phyloP scores from a whole-genome alignment of 345 rosid species.

The Boechera retrofracta region DNA sequence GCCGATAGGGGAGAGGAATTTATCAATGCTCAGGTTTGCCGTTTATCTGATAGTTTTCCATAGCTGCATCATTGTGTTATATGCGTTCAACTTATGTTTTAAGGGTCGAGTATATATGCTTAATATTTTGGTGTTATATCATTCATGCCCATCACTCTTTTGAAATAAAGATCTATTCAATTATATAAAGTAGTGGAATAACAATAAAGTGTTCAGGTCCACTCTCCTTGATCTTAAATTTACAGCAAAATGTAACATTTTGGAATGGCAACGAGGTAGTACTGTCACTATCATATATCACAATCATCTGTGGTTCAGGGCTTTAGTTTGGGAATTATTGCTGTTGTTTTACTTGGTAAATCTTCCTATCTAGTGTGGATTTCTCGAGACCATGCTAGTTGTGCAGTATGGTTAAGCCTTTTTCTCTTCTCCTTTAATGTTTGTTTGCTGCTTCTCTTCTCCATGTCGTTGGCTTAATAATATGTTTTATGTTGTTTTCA shows the following conservation, averaged over 20 bases:
- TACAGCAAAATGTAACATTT: slow-evolving; percentile 1
- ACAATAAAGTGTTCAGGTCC: neutral
- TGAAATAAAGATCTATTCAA: neutral
- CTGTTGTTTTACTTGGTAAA: slow-evolving; percentile 20
- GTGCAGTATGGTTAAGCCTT: slow-evolving; percentile 12
- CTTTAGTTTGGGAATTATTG: slow-evolving; percentile 14
- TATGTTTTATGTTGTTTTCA: slow-evolving; percentile 34
- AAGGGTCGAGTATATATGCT: slow-evolving; percentile 24
- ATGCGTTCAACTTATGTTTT: neutral
- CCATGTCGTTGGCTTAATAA: slow-evolving; percentile 10
- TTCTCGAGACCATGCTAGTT: neutral
- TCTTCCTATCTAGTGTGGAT: slow-evolving; percentile 1
- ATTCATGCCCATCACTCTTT: neutral
- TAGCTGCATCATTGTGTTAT: slow-evolving; percentile 18
- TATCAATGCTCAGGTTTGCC: slow-evolving; percentile 82
- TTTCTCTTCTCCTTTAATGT: neutral
- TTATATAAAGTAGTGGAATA: slow-evolving; percentile 11
- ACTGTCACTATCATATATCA: slow-evolving; percentile 21
- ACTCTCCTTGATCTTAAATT: slow-evolving; percentile 3
- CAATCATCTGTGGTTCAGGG: slow-evolving; percentile 21
- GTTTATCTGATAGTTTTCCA: neutral
- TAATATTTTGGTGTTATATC: neutral
- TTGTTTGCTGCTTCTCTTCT: slow-evolving; percentile 10
- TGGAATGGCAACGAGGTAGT: slow-evolving; percentile 16
- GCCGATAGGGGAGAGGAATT: slow-evolving; percentile 91